Evolutionary conservation across 225 moss, liverwort and hornwort species (phyloP), one percentile per base, ranked within the genome.

Genomic region (Takakia lepidozioides): DNA sequence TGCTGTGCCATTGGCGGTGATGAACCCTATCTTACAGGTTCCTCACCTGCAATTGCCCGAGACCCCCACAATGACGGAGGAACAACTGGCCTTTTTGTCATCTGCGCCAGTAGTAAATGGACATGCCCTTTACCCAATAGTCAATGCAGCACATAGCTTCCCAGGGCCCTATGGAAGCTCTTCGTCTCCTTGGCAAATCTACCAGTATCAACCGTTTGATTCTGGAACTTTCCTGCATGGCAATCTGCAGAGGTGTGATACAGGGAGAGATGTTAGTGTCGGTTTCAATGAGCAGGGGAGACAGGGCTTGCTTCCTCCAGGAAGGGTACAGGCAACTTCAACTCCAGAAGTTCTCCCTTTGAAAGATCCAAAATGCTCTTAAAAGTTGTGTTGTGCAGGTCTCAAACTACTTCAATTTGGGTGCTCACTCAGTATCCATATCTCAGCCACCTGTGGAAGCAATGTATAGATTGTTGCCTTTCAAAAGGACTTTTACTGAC

Each of bases 1-100:
- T 40, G 46, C 48, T 17, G 18, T 49, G 27, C 68, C 57, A 27
- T 40, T 62, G 27, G 57, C 62, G 51, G 23, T 48, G 13, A 22
- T 28, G 42, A 52, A 62, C 34, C 57, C 62, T 32, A 42, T 47
- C 11, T 19, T 39, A 39, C 27, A 17, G 25, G 25, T 46, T 46
- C 7, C 45, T 21, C 45, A 46, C 21, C 3, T 26, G 19, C 45
- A 46, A 26, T 1, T 11, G 10, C 22, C 45, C 21, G 45, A 46
- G 9, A 46, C 22, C 13, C 21, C 21, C 22, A 45, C 5, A 4
- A 40, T 18, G 19, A 2, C 24, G 8, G 13, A 14, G 25, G 45
- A 45, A 45, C 45, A 19, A 45, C 5, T 11, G 21, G 13, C 20
- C 4, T 5, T 45, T 20, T 45, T 8, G 9, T 45, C 21, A 23